Percentiles rank a stretch among this genome's conserved stretches.
Evolutionary conservation across 225 moss, liverwort and hornwort genomes (phyloP).

Genomic region (Climacium dendroides): DNA sequence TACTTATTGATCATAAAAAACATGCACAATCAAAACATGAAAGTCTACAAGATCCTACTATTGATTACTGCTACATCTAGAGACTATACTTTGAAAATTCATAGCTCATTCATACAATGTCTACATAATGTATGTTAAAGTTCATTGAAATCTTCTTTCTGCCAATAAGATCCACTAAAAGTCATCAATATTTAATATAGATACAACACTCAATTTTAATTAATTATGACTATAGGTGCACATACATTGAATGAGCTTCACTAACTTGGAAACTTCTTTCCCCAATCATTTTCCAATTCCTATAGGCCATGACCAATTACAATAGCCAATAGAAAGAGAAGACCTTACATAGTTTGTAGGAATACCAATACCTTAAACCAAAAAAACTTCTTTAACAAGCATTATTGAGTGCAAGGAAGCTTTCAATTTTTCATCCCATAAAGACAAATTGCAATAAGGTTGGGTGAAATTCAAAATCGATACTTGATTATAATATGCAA

Average conservation of each 20-base stretch:
- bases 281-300: neutral
- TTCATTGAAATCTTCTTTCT: neutral
- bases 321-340: neutral
- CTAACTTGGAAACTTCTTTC: neutral
- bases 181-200: neutral
- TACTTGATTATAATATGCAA: neutral
- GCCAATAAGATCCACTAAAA: neutral
- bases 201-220: neutral
- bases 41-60: neutral
- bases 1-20: neutral
- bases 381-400: neutral
- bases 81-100: neutral
- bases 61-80: neutral
- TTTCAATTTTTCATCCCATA: neutral
- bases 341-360: neutral
- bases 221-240: too few species aligned
- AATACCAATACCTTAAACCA: too few species aligned
- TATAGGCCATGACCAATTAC: rapidly evolving
- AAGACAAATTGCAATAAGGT: too few species aligned
- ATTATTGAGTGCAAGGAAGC: rapidly evolving
- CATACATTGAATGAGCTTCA: neutral
- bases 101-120: neutral
- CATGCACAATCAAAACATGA: neutral
- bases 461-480: neutral
- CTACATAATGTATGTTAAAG: neutral